These are phyloP conservation scores for Arthrinium puccinioides DNA, from an alignment of 2,329 filamentous ascomycete genomes.

Conservation along the genomic window DNA sequence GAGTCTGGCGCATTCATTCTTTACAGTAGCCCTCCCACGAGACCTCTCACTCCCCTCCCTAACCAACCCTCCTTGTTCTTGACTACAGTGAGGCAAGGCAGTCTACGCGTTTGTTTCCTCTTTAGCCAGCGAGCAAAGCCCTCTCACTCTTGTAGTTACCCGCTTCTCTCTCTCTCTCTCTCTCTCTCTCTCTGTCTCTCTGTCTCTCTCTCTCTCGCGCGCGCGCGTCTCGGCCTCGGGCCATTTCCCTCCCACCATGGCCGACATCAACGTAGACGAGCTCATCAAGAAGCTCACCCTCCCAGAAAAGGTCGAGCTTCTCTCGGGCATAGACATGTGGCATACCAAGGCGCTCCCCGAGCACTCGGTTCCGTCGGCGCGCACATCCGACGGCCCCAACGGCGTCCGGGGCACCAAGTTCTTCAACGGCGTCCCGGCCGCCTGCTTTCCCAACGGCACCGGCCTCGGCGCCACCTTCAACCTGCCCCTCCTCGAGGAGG, in stretches of 20 bases:
- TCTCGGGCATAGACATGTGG: conserved; percentile 61
- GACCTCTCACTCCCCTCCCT: too few relatives aligned
- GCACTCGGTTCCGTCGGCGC: conserved; percentile 56
- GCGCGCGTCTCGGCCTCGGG: too few relatives aligned
- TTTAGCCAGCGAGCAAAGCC: too few relatives aligned
- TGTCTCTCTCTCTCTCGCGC: background rate
- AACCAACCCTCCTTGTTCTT: too few relatives aligned
- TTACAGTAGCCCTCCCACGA: too few relatives aligned
- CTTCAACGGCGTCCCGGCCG: conserved; percentile 54
- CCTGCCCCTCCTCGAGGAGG: conserved; percentile 40
- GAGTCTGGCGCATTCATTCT: too few relatives aligned
- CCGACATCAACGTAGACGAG: conserved; percentile 46
- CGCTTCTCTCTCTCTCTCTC: too few relatives aligned
- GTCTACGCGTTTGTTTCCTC: too few relatives aligned
- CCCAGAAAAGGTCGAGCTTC: conserved; percentile 44
- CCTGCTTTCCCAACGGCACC: conserved; percentile 55
- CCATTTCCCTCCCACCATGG: conserved; percentile 30
- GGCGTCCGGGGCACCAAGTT: conserved; percentile 61
- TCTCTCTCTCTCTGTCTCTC: background rate
- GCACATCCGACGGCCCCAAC: conserved; percentile 63
- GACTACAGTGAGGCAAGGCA: too few relatives aligned
- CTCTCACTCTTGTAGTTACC: too few relatives aligned
- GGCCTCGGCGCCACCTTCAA: conserved; percentile 53
- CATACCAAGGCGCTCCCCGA: conserved; percentile 55
- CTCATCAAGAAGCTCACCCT: conserved; percentile 46